phyloP scores from a whole-genome alignment of 2,329 filamentous ascomycete species.

The Trichoderma aggressivum region DNA sequence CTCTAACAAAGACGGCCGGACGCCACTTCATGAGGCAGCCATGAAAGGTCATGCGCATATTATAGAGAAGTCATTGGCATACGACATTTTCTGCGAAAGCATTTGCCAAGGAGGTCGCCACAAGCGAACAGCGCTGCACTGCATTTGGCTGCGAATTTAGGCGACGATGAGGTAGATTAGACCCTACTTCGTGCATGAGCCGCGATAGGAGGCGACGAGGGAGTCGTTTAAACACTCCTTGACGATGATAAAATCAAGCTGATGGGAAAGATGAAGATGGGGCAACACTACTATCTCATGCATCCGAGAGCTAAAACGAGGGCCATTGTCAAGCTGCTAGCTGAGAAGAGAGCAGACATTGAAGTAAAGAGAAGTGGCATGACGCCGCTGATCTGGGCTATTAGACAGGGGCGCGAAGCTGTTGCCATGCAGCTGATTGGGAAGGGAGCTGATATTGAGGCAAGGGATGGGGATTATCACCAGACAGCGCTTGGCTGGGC shows the following conservation, averaged over 20 bases:
- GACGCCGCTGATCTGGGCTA: too few species aligned
- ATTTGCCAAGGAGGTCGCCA: background rate
- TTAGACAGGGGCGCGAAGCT: too few species aligned
- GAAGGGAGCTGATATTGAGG: background rate
- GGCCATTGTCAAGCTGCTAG: background rate
- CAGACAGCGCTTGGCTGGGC: background rate
- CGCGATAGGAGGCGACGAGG: background rate
- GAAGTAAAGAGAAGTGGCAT: too few species aligned
- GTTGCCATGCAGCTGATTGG: background rate
- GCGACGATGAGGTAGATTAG: too few species aligned
- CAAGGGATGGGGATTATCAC: too few species aligned
- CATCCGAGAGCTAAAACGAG: background rate
- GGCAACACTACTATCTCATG: background rate
- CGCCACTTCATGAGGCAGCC: background rate
- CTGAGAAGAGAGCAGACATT: too few species aligned
- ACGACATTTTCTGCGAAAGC: background rate
- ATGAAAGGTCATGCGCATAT: background rate
- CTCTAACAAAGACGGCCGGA: background rate
- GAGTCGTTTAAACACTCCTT: background rate
- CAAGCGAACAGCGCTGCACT: background rate
- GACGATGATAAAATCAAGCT: background rate
- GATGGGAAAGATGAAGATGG: background rate
- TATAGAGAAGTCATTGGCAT: background rate
- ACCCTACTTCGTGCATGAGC: background rate
- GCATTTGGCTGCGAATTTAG: background rate